Evolutionary conservation across 139 green algal species (phyloP).

Genomic region (Edaphochlamys debaryana): DNA sequence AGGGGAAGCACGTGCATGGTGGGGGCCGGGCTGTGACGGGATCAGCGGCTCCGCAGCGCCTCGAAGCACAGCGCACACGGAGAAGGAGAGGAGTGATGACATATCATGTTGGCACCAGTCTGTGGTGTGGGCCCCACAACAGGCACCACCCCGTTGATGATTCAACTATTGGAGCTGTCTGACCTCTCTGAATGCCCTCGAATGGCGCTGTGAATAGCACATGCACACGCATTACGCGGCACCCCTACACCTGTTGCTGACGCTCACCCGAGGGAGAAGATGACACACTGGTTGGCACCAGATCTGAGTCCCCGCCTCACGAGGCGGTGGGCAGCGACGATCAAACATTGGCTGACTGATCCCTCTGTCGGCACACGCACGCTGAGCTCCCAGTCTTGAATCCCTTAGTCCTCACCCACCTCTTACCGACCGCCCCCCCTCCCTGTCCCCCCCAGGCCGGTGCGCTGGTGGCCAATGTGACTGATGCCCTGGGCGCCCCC

Average conservation of each 20-base stretch:
- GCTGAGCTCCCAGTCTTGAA: not conserved
- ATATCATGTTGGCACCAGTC: constrained; percentile 47
- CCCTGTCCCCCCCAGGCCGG: constrained; percentile 49
- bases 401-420: not conserved
- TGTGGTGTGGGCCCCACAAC: too few relatives aligned
- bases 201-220: not conserved
- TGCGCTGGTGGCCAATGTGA: constrained; percentile 50
- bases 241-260: not conserved
- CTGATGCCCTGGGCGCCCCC: constrained; percentile 7
- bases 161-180: constrained; percentile 57
- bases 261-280: not conserved
- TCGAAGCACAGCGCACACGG: too few relatives aligned
- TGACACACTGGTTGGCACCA: constrained; percentile 45
- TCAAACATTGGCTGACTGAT: constrained; percentile 35
- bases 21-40: too few relatives aligned
- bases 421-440: not conserved
- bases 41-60: too few relatives aligned
- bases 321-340: constrained; percentile 8
- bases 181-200: not conserved
- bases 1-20: not conserved
- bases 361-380: not conserved
- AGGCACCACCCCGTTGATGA: constrained; percentile 33
- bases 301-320: constrained; percentile 10
- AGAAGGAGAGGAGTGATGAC: constrained; percentile 24
- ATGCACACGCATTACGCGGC: not conserved